Percentiles rank a stretch among this genome's conserved stretches.
Conservation (phyloP, 2,329 filamentous ascomycete genomes). For the Coniosporium tulheliwenetii region DNA sequence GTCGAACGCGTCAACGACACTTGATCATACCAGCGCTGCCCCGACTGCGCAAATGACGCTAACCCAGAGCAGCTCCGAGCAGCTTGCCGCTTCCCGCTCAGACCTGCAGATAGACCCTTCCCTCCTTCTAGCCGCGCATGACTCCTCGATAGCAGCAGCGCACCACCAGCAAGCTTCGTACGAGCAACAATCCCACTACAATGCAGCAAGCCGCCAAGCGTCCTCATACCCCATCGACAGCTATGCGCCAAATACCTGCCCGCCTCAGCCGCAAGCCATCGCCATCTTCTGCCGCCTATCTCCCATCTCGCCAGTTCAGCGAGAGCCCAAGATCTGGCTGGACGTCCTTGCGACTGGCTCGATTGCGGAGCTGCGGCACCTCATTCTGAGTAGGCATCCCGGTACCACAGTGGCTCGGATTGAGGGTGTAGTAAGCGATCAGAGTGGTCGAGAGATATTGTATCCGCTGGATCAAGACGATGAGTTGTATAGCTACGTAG, state of each 20-base stretch:
- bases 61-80: conserved; percentile 5
- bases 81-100: conserved; percentile 18
- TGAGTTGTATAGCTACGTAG: conserved; percentile 57
- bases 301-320: conserved; percentile 41
- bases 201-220: conserved; percentile 3
- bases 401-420: conserved; percentile 43
- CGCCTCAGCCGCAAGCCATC: conserved; percentile 20
- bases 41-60: neutral
- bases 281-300: conserved; percentile 57
- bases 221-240: conserved; percentile 1
- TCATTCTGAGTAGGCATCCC: conserved; percentile 45
- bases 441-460: conserved; percentile 42
- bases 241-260: conserved; percentile 3
- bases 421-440: conserved; percentile 49
- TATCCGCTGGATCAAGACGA: conserved; percentile 54
- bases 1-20: neutral
- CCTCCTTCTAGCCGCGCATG: conserved; percentile 41
- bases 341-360: conserved; percentile 43
- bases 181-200: conserved; percentile 18
- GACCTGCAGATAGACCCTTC: conserved; percentile 50
- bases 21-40: conserved; percentile 2
- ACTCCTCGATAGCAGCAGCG: conserved; percentile 21
- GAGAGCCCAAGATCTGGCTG: conserved; percentile 44
- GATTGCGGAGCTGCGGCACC: conserved; percentile 45
- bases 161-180: conserved; percentile 3